phyloP scores from a whole-genome alignment of 176 grass and related monocot species.

The Triticum timopheevii region DNA sequence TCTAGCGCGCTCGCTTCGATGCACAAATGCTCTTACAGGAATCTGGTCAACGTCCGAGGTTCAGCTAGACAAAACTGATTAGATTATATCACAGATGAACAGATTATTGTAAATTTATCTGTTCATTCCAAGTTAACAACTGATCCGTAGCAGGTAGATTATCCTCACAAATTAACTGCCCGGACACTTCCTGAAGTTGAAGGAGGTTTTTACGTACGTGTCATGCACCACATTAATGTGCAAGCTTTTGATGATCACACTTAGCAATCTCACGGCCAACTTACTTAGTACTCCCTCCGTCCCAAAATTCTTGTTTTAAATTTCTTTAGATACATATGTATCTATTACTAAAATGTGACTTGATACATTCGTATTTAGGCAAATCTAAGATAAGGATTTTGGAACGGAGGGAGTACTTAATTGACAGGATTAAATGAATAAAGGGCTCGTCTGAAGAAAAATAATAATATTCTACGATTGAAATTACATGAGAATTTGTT shows the following conservation, averaged over 20 bases:
- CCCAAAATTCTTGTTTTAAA: no score
- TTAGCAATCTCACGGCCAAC: neutral
- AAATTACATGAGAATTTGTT: neutral
- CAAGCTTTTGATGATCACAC: neutral
- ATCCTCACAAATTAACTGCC: neutral
- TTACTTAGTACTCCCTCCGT: no score
- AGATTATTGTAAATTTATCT: neutral
- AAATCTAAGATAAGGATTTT: no score
- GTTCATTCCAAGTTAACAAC: neutral
- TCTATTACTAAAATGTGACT: no score
- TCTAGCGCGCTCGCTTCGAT: constrained; percentile 35
- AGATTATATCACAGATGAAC: neutral
- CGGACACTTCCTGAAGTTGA: neutral
- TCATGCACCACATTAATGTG: neutral
- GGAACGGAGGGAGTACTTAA: no score
- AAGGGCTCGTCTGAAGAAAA: no score
- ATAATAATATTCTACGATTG: no score
- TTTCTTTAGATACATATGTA: no score
- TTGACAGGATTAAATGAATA: no score
- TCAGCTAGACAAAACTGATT: neutral
- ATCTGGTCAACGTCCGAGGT: constrained; percentile 52
- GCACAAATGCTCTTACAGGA: constrained; percentile 29
- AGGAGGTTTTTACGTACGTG: neutral
- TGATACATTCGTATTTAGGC: no score
- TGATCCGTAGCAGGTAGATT: neutral